Conservation (phyloP, 2,329 filamentous ascomycete genomes). For the Aspergillus piperis region DNA sequence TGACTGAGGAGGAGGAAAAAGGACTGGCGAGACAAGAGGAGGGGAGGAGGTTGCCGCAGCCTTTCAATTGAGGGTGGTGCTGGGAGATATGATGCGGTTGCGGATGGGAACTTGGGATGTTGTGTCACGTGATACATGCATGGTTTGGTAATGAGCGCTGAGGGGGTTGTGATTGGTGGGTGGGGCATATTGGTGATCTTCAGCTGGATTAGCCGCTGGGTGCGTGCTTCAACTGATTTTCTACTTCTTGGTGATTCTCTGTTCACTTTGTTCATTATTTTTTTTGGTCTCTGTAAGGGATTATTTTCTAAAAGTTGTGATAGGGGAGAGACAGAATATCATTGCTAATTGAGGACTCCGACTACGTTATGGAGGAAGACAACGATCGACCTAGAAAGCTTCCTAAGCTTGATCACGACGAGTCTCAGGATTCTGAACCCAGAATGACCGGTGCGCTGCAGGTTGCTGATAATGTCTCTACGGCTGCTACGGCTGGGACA, state of each 20-base stretch:
- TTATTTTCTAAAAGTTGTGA: not conserved
- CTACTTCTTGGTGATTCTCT: no score
- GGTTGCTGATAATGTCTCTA: not conserved
- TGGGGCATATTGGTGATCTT: not conserved
- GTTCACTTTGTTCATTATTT: no score
- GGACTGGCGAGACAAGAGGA: constrained; percentile 14
- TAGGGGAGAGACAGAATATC: not conserved
- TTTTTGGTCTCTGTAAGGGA: no score
- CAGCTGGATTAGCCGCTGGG: not conserved
- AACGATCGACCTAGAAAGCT: constrained; percentile 57
- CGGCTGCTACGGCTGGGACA: not conserved
- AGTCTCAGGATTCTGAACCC: constrained; percentile 26
- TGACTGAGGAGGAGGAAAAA: constrained; percentile 29
- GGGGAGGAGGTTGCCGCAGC: constrained; percentile 17
- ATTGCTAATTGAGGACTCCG: not conserved
- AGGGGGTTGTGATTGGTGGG: constrained; percentile 30
- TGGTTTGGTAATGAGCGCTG: constrained; percentile 35
- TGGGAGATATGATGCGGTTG: constrained; percentile 19
- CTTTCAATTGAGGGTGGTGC: no score
- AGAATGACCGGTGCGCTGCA: constrained; percentile 34
- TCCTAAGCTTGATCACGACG: constrained; percentile 52
- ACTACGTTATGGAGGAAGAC: constrained; percentile 52
- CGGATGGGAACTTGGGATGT: constrained; percentile 32
- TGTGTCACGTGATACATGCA: constrained; percentile 27
- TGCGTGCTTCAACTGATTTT: no score